Evolutionary conservation across 306 rosid genomes (phyloP).

Genomic region (Acacia crassicarpa): DNA sequence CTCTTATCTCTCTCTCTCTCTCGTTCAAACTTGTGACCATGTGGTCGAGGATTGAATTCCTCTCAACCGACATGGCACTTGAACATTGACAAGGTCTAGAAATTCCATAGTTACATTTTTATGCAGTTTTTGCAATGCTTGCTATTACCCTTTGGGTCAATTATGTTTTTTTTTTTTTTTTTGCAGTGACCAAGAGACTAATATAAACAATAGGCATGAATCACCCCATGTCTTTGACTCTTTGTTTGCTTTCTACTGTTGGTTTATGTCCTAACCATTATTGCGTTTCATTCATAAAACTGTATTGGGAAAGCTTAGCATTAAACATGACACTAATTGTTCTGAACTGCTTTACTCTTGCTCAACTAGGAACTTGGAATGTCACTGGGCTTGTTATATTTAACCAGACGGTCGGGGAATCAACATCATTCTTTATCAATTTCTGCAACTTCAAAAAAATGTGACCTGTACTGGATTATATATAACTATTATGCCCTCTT

Average conservation of each 20-base stretch:
- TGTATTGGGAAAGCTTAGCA: neutral
- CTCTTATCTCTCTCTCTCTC: too few relatives aligned
- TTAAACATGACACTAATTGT: neutral
- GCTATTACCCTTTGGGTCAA: neutral
- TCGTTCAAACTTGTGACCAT: too few relatives aligned
- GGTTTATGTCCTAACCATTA: neutral
- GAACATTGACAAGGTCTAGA: too few relatives aligned
- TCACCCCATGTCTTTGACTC: neutral
- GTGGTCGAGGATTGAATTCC: too few relatives aligned
- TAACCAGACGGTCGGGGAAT: neutral
- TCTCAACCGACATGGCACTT: too few relatives aligned
- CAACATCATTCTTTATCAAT: slow-evolving; percentile 5
- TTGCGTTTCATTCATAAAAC: neutral
- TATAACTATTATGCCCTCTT: neutral
- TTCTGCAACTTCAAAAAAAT: slow-evolving; percentile 4
- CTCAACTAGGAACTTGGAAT: neutral
- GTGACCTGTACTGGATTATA: neutral
- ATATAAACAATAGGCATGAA: neutral
- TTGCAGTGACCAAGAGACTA: neutral
- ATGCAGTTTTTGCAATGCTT: neutral
- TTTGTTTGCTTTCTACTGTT: slow-evolving; percentile 3
- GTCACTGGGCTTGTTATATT: slow-evolving; percentile 10
- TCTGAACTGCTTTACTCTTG: neutral
- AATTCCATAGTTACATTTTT: neutral
- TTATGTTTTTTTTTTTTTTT: neutral